Conservation (phyloP, 176 grass and related monocot species). For the Eleusine indica region DNA sequence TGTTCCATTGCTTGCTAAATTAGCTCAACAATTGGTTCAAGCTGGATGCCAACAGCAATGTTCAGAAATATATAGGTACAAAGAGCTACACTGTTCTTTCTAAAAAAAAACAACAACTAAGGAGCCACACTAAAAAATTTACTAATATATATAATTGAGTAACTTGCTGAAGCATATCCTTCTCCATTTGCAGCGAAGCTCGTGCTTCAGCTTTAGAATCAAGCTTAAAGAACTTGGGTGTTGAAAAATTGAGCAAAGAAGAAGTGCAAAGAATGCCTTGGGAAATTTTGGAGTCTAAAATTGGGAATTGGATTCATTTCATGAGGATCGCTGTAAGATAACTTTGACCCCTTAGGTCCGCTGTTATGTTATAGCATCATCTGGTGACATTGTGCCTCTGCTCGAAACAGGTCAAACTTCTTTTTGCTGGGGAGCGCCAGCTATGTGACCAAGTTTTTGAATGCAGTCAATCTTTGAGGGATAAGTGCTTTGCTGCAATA, state of each 20-base stretch:
- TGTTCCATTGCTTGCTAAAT: slow-evolving; percentile 85
- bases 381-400: slow-evolving; percentile 35
- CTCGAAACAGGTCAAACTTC: slow-evolving; percentile 85
- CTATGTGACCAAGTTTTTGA: slow-evolving; percentile 96
- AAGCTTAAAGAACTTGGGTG: slow-evolving; percentile 87
- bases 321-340: slow-evolving; percentile 93
- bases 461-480: slow-evolving; percentile 75
- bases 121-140: not conserved
- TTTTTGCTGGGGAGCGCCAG: slow-evolving; percentile 85
- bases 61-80: slow-evolving; percentile 86
- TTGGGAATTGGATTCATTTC: slow-evolving; percentile 95
- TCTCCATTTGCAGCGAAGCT: slow-evolving; percentile 60
- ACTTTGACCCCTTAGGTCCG: not conserved
- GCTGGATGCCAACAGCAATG: slow-evolving; percentile 83
- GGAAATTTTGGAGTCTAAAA: slow-evolving; percentile 93
- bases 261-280: slow-evolving; percentile 98
- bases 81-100: not conserved
- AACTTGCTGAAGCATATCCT: slow-evolving; percentile 38
- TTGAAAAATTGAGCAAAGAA: slow-evolving; percentile 96
- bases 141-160: not conserved
- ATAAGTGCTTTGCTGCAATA: slow-evolving; percentile 88
- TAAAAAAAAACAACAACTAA: too few relatives aligned
- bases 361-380: slow-evolving; percentile 27
- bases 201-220: slow-evolving; percentile 84
- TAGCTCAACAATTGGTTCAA: slow-evolving; percentile 90